Evolutionary conservation across 2,329 filamentous ascomycete genomes (phyloP).

Genomic region (Pseudophaeomoniella oleicola): DNA sequence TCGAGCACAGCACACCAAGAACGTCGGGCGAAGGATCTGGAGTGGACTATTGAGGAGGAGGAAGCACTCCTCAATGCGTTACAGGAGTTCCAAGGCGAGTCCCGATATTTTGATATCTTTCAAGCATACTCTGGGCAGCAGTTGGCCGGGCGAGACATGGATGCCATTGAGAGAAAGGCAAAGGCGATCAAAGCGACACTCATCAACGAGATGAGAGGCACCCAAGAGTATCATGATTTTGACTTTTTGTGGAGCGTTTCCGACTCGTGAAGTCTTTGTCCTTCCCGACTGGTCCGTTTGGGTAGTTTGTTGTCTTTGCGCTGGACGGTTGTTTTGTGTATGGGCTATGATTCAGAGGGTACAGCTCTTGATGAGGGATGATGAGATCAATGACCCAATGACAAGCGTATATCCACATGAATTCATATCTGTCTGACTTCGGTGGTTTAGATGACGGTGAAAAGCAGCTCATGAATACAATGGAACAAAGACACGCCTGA

Average conservation of each 20-base stretch:
- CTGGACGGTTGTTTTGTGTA: too few species aligned
- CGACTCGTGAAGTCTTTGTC: too few species aligned
- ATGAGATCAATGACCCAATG: too few species aligned
- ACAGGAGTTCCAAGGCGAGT: slow-evolving; percentile 10
- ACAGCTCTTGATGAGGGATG: too few species aligned
- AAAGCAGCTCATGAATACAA: too few species aligned
- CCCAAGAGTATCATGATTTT: slow-evolving; percentile 6
- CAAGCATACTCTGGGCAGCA: slow-evolving; percentile 9
- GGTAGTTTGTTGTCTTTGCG: too few species aligned
- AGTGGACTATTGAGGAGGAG: slow-evolving; percentile 14
- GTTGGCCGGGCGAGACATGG: slow-evolving; percentile 5
- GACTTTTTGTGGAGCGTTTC: background rate
- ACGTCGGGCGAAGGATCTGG: background rate
- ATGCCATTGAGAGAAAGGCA: slow-evolving; percentile 3
- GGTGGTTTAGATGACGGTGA: too few species aligned
- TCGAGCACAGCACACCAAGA: background rate
- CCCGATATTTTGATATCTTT: slow-evolving; percentile 15
- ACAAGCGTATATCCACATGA: too few species aligned
- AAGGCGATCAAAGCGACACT: slow-evolving; percentile 14
- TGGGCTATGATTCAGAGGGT: too few species aligned
- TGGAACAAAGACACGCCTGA: too few species aligned
- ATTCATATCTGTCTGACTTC: too few species aligned
- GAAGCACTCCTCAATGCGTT: slow-evolving; percentile 14
- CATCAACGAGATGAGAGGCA: slow-evolving; percentile 15
- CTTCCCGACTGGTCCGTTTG: too few species aligned